A percentile compares a stretch with the other conserved stretches of the same genome.
phyloP scores from a whole-genome alignment of 108 stramenopile species.

The Aureococcus anophagefferens region DNA sequence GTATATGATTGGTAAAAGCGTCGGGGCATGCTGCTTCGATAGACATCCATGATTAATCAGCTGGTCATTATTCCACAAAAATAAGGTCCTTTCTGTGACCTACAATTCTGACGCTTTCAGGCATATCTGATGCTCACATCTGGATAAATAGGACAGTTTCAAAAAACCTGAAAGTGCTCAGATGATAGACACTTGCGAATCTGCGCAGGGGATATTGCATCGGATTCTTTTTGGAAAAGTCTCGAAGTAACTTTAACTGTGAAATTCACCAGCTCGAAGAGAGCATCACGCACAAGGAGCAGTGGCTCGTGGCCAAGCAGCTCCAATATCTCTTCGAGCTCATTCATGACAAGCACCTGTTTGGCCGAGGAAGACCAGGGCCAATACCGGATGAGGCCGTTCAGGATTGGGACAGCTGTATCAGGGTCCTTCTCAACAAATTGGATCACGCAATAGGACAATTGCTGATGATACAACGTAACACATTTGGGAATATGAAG shows the following conservation, averaged over 20 bases:
- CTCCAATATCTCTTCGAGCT: too few relatives aligned
- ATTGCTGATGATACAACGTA: slow-evolving; percentile 91
- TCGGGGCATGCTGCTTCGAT: slow-evolving; percentile 70
- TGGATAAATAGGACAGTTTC: too few relatives aligned
- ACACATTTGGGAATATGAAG: slow-evolving; percentile 96
- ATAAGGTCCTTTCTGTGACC: slow-evolving; percentile 80
- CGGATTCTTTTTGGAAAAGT: too few relatives aligned
- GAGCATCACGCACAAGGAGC: slow-evolving; percentile 64
- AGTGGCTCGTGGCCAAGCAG: too few relatives aligned
- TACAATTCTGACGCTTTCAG: too few relatives aligned
- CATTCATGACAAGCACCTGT: slow-evolving; percentile 59
- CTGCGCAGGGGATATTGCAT: background rate
- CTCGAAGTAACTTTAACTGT: background rate
- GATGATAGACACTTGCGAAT: slow-evolving; percentile 80
- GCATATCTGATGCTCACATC: too few relatives aligned
- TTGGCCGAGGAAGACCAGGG: slow-evolving; percentile 86
- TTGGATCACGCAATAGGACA: slow-evolving; percentile 98
- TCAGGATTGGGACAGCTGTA: slow-evolving; percentile 87
- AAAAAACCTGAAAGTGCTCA: slow-evolving; percentile 96
- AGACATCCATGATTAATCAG: slow-evolving; percentile 80
- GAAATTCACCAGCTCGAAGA: slow-evolving; percentile 54
- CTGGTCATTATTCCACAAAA: slow-evolving; percentile 93
- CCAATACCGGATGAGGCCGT: slow-evolving; percentile 94
- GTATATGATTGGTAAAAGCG: slow-evolving; percentile 84
- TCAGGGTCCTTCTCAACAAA: slow-evolving; percentile 99